Conservation (phyloP, 2,329 filamentous ascomycete genomes). For the Pleoardoris graminearum region DNA sequence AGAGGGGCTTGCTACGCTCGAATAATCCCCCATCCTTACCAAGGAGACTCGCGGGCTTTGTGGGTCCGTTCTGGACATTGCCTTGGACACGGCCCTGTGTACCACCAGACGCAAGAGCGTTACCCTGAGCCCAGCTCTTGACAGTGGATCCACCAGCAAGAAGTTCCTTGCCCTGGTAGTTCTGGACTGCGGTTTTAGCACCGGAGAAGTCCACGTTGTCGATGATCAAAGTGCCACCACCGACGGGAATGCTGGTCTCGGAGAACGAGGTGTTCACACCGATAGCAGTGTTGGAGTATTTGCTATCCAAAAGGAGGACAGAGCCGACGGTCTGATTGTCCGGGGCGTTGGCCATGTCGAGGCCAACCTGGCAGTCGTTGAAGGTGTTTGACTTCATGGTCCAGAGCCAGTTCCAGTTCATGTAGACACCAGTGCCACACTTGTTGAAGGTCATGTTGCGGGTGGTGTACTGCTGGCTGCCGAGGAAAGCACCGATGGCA, state of each 20-base stretch:
- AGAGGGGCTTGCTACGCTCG: constrained; percentile 87
- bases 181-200: constrained; percentile 68
- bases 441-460: constrained; percentile 56
- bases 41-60: constrained; percentile 70
- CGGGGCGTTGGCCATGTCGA: constrained; percentile 59
- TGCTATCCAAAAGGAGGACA: constrained; percentile 79
- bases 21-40: constrained; percentile 69
- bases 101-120: constrained; percentile 61
- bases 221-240: constrained; percentile 80
- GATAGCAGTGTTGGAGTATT: constrained; percentile 72
- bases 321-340: constrained; percentile 80
- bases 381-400: constrained; percentile 52
- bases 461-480: constrained; percentile 65
- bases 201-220: constrained; percentile 87
- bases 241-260: constrained; percentile 66
- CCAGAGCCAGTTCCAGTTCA: constrained; percentile 61
- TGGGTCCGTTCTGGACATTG: constrained; percentile 49
- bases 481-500: constrained; percentile 61
- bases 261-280: constrained; percentile 78
- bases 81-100: constrained; percentile 61
- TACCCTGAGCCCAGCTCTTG: constrained; percentile 77
- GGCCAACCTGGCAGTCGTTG: constrained; percentile 52
- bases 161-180: constrained; percentile 60
- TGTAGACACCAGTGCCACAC: constrained; percentile 55
- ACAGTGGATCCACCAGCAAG: constrained; percentile 72